Conservation (phyloP, 2,329 filamentous ascomycete species). For the Sporothrix pseudoabietina region DNA sequence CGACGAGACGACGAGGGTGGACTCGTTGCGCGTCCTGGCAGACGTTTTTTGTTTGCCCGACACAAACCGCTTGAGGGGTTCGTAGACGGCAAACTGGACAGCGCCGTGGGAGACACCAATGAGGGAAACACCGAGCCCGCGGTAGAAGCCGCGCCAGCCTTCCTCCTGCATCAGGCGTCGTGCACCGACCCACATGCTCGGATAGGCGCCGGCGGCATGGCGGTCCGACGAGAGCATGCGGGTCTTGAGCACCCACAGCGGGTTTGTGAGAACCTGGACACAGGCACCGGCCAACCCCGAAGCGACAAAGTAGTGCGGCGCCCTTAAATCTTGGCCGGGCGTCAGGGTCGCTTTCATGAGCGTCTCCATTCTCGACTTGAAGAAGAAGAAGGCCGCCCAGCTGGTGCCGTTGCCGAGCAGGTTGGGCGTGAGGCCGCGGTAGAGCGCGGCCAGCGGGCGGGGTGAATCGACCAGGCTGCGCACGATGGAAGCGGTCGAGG, state of each 20-base stretch:
- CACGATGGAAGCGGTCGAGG: slow-evolving; percentile 57
- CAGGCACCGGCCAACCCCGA: slow-evolving; percentile 70
- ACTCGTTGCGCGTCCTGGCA: slow-evolving; percentile 64
- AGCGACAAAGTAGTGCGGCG: slow-evolving; percentile 77
- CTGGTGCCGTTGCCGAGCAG: slow-evolving; percentile 85
- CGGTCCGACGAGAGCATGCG: slow-evolving; percentile 89
- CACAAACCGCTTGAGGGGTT: slow-evolving; percentile 58
- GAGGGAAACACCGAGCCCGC: slow-evolving; percentile 78
- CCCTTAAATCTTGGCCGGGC: slow-evolving; percentile 47
- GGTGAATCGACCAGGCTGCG: slow-evolving; percentile 53
- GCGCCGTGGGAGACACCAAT: slow-evolving; percentile 90
- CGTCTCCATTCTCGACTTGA: slow-evolving; percentile 61
- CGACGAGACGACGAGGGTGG: slow-evolving; percentile 79
- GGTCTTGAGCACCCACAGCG: slow-evolving; percentile 97
- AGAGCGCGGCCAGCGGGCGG: slow-evolving; percentile 69
- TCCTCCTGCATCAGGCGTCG: slow-evolving; percentile 68
- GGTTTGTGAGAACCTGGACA: slow-evolving; percentile 85
- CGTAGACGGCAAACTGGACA: slow-evolving; percentile 95
- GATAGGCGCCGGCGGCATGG: slow-evolving; percentile 75
- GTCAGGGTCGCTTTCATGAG: slow-evolving; percentile 43
- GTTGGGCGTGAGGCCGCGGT: slow-evolving; percentile 88
- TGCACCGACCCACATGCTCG: slow-evolving; percentile 72
- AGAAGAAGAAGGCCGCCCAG: slow-evolving; percentile 92
- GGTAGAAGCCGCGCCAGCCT: slow-evolving; percentile 80
- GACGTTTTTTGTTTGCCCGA: slow-evolving; percentile 26